Conservation (phyloP, 2,329 filamentous ascomycete species). For the Clonostachys rhizophaga region DNA sequence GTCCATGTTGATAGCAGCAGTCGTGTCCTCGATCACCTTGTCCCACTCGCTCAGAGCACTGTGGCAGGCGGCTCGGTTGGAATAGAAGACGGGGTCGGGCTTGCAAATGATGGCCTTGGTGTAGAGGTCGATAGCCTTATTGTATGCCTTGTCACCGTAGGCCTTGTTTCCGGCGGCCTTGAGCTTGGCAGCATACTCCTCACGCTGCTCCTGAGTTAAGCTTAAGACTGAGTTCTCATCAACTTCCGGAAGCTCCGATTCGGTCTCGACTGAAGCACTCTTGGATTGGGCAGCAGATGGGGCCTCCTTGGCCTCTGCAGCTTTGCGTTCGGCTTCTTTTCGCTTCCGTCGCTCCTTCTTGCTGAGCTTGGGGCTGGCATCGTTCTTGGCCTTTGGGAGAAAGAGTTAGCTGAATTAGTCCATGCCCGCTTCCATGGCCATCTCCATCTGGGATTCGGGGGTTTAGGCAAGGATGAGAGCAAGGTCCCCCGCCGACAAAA, state of each 20-base stretch:
- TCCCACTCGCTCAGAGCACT: constrained; percentile 92
- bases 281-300: constrained; percentile 38
- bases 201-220: constrained; percentile 63
- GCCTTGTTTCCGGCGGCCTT: constrained; percentile 97
- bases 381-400: constrained; percentile 36
- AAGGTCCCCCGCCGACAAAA: background rate
- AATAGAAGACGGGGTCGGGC: constrained; percentile 97
- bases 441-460: too few species aligned
- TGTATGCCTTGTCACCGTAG: constrained; percentile 91
- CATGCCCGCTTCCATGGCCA: too few species aligned
- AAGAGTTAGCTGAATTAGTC: background rate
- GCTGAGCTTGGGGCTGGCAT: constrained; percentile 64
- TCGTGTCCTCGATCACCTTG: constrained; percentile 95
- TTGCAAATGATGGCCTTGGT: constrained; percentile 95
- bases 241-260: constrained; percentile 67
- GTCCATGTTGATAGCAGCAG: constrained; percentile 88
- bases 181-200: constrained; percentile 82
- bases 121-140: constrained; percentile 90
- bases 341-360: constrained; percentile 89
- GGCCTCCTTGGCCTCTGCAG: constrained; percentile 29
- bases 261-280: constrained; percentile 47
- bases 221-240: constrained; percentile 49
- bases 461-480: too few species aligned
- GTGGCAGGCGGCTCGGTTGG: constrained; percentile 95
- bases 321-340: constrained; percentile 69